Base-by-base conservation (phyloP, 805 yeast species). In the Pichia deserticola region DNA sequence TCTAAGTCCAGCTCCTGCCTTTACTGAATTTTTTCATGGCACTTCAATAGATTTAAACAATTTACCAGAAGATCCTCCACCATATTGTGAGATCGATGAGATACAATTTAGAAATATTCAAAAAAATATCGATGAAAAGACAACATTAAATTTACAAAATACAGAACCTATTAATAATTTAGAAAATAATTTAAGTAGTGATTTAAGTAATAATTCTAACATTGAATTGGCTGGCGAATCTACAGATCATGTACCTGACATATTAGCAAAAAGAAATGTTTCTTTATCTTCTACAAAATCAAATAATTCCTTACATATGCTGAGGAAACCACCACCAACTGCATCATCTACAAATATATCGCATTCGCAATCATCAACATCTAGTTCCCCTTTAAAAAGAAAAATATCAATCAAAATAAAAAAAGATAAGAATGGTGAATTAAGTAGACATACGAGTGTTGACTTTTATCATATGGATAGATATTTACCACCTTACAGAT, bases 401-500 rank as follows among this genome's bases (percentile, higher is more conserved):
- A 44, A 36, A n/a, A 28, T 48, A 29, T 48, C 51, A 1, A 40
- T 48, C 11, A 48, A 44, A 41, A 7, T 48, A 3, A 48, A 36
- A n/a, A 40, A 36, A 20, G 44, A 36, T 20, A 48, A 36, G 8
- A 39, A 39, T 43, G 52, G 52, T 20, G 52, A 45, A 20, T 29
- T 49, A 12, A 49, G 43, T 34, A 49, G 47, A 15, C 42, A 34
- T 8, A 25, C 49, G 15, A 49, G 49, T 30, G 44, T 43, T 30
- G 58, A 55, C 13, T 42, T 51, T 6, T 58, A 60, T 37, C 61
- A 59, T 42, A 48, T 59, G 42, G 54, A 56, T 35, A 44, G 56
- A 25, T 68, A 71, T 57, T 63, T 77, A 29, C 81, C 81, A 7
- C 76, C 82, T 2, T 78, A 78, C 59, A 66, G 82, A 40, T 77